These are phyloP conservation scores for Quercus lobata DNA, from an alignment of 331 rosid genomes.

Conservation along the genomic window DNA sequence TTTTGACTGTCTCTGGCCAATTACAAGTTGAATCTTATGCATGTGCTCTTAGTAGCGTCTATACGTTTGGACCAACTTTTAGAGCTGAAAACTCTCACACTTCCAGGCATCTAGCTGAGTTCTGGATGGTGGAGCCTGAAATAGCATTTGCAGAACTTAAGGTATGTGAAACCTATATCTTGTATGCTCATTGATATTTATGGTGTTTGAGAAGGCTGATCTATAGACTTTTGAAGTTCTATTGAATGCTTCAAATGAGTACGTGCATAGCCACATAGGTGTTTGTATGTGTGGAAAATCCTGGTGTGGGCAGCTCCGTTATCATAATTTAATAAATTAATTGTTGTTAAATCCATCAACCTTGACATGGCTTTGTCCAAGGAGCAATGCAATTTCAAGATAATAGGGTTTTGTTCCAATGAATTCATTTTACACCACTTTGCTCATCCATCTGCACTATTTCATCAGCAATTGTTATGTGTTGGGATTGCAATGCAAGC, in stretches of 20 bases:
- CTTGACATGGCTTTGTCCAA: background rate
- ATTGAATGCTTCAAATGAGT: background rate
- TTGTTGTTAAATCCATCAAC: background rate
- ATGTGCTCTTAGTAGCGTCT: conserved; percentile 78
- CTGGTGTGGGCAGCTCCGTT: background rate
- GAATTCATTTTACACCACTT: background rate
- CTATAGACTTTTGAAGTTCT: background rate
- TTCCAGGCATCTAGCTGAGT: conserved; percentile 93
- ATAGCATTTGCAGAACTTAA: conserved; percentile 87
- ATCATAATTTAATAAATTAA: background rate
- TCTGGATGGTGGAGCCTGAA: conserved; percentile 99
- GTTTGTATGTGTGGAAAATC: background rate
- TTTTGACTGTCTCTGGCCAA: conserved; percentile 96
- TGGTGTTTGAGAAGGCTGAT: background rate
- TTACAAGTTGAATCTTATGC: conserved; percentile 91
- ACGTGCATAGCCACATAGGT: background rate
- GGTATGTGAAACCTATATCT: conserved; percentile 35
- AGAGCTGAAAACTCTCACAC: conserved; percentile 99
- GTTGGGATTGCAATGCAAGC: background rate
- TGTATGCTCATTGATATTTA: background rate
- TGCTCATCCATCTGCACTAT: background rate
- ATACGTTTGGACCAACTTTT: conserved; percentile 95
- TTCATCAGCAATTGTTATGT: background rate
- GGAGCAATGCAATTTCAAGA: background rate
- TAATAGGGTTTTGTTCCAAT: background rate